Percentiles rank a stretch among this genome's conserved stretches.
phyloP scores from a whole-genome alignment of 192 early-diverging fungal species.

The Coemansia sp. region DNA sequence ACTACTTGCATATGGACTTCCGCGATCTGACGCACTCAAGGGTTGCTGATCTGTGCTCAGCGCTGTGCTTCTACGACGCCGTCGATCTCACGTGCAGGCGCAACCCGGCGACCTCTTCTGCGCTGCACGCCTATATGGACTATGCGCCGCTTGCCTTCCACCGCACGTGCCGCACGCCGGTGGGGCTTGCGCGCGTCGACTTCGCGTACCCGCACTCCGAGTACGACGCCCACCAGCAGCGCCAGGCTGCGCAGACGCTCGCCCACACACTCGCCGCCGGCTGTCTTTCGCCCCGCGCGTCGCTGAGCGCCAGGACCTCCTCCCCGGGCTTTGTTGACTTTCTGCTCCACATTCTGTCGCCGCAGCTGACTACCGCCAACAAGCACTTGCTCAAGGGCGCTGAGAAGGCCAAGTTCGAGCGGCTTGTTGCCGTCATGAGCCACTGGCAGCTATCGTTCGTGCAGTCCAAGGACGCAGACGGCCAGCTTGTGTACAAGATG shows the following conservation, averaged over 20 bases:
- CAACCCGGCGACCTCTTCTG: slow-evolving; percentile 44
- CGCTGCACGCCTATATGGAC: slow-evolving; percentile 64
- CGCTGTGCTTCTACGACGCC: slow-evolving; percentile 80
- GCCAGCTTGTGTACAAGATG: slow-evolving; percentile 49
- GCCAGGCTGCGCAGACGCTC: slow-evolving; percentile 60
- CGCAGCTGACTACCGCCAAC: slow-evolving; percentile 67
- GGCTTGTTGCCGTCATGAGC: slow-evolving; percentile 40
- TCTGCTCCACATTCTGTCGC: slow-evolving; percentile 76
- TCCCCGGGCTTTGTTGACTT: slow-evolving; percentile 62
- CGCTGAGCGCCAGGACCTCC: slow-evolving; percentile 45
- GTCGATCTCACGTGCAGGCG: slow-evolving; percentile 48
- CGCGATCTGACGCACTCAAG: slow-evolving; percentile 71
- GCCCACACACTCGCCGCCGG: slow-evolving; percentile 46
- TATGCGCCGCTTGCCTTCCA: slow-evolving; percentile 76
- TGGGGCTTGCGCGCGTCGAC: slow-evolving; percentile 58
- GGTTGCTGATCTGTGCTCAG: slow-evolving; percentile 60
- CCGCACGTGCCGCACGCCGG: slow-evolving; percentile 72
- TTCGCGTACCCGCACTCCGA: slow-evolving; percentile 73
- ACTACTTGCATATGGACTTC: slow-evolving; percentile 77
- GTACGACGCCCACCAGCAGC: slow-evolving; percentile 61
- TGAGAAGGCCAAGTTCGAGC: slow-evolving; percentile 18
- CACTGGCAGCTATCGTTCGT: slow-evolving; percentile 32
- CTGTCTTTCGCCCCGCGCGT: slow-evolving; percentile 52
- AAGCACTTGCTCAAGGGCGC: slow-evolving; percentile 40
- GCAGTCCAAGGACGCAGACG: slow-evolving; percentile 31